These are phyloP conservation scores for Lipomyces orientalis DNA, from an alignment of 805 yeast genomes.

Conservation along the genomic window DNA sequence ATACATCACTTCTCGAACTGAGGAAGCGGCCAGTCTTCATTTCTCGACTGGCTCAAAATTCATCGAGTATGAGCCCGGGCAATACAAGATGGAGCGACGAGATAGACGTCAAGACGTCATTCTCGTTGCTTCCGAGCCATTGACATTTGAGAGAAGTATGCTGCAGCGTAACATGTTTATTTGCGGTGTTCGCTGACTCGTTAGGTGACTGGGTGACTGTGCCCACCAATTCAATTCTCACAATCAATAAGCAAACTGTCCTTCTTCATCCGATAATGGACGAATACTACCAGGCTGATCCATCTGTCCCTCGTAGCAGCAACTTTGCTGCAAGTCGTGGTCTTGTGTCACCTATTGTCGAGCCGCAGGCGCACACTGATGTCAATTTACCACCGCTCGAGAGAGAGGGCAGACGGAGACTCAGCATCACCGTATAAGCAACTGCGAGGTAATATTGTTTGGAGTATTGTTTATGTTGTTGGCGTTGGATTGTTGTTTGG, in stretches of 20 bases:
- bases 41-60: constrained; percentile 93
- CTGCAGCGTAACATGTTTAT: background rate
- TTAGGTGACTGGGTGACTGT: constrained; percentile 91
- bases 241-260: constrained; percentile 84
- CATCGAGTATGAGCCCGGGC: constrained; percentile 87
- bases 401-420: constrained; percentile 66
- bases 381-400: constrained; percentile 70
- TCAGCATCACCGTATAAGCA: constrained; percentile 24
- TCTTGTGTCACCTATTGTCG: constrained; percentile 88
- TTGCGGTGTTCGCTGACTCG: background rate
- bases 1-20: constrained; percentile 84
- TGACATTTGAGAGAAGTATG: constrained; percentile 83
- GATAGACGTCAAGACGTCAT: constrained; percentile 92
- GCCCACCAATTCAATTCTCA: constrained; percentile 86
- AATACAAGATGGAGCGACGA: constrained; percentile 90
- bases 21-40: constrained; percentile 95
- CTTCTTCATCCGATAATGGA: constrained; percentile 84
- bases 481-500: background rate
- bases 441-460: background rate
- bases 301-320: constrained; percentile 70
- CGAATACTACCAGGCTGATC: constrained; percentile 81
- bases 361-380: constrained; percentile 41
- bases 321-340: constrained; percentile 90
- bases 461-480: background rate
- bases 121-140: constrained; percentile 96